Base-by-base conservation (phyloP, 148 eudicot species). In the Talinum fruticosum region DNA sequence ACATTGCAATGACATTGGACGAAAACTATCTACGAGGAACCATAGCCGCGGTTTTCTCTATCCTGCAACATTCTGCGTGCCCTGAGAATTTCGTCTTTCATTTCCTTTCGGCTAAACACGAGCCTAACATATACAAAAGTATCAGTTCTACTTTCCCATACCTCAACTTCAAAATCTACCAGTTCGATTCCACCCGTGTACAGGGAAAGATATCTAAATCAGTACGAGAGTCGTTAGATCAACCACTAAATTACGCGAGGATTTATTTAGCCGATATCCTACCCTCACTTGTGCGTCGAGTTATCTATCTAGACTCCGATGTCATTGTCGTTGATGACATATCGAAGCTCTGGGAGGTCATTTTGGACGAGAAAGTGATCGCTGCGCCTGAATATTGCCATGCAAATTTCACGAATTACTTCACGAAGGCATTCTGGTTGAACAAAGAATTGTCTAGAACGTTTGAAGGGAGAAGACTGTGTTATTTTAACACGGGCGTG, bases 331-430 rank as follows among this genome's bases (percentile, higher is more conserved):
- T 88, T 14, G 91, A 88, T 21, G 89, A 88, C 30, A 86, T 88
- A 38, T 47, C 85, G 0, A 88, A 82, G 77, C 71, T 88, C 1
- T 88, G 87, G 88, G 61, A 65, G 37, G 91, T 88, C 8, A 72
- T 84, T 61, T 78, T 88, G 23, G 87, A 79, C 15, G 82, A 72
- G 0, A 86, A 83, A 23, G 91, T 84, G 0, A 77, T 88, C 0
- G 91, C 86, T 2, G 91, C 91, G 44, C 91, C 91, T 0, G 87
- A 88, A 66, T 88, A 88, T 24, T 88, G 89, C 75, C 91, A 84
- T 21, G 83, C 91, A 26, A 88, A 88, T 71, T 85, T 88, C 73
- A 88, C 90, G 0, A 69, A 64, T 12, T 88, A 88, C 73, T 88
- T 85, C 36, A 88, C 90, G 10, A 75, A 82, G 18, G n/a, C 82